Base-by-base conservation (phyloP, 805 yeast species). In the Wickerhamomyces xylosicus region DNA sequence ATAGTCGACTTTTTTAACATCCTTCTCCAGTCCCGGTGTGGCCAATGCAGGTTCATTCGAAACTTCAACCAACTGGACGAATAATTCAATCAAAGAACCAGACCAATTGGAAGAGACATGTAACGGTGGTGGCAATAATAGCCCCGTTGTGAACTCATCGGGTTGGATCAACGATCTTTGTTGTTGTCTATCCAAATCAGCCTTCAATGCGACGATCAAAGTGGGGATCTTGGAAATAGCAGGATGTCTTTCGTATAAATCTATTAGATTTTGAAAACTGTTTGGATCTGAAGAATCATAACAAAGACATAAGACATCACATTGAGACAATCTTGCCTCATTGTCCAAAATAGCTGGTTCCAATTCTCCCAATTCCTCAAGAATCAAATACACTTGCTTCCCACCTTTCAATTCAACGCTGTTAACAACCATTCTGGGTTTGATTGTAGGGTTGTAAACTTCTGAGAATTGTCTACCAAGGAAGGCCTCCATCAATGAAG, bases 251-350 rank as follows among this genome's bases (percentile, higher is more conserved):
- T 69, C 63, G 13, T 87, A 63, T n/a, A 89, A 56, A 16, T 82
- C 82, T 20, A 83, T 80, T 38, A 89, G 62, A 54, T 84, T 77
- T 39, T 87, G 84, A 57, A 92, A 92, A 33, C 95, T 85, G 40
- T 90, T 95, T 0, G 99, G 97, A 54, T 92, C 97, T 0, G 96
- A 80, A 0, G 97, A 86, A 56, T 92, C 99, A 58, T 92, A 92
- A 0, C 87, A 71, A 52, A 84, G 71, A 58, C 97, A 92, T 1
- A 92, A 56, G 3, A 87, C 95, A 57, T 92, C 99, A 60, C 97
- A 92, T 37, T 81, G 82, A 39, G 82, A 85, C 9, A 90, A 57
- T 37, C 86, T 69, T 14, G 63, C 56, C 29, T 68, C 69, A 54
- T 89, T 85, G 36, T 77, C 90, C 19, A 90, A 57, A 4, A 87